Base-by-base conservation (phyloP, 1,139 yeast species). In the Meyerozyma athensensis region DNA sequence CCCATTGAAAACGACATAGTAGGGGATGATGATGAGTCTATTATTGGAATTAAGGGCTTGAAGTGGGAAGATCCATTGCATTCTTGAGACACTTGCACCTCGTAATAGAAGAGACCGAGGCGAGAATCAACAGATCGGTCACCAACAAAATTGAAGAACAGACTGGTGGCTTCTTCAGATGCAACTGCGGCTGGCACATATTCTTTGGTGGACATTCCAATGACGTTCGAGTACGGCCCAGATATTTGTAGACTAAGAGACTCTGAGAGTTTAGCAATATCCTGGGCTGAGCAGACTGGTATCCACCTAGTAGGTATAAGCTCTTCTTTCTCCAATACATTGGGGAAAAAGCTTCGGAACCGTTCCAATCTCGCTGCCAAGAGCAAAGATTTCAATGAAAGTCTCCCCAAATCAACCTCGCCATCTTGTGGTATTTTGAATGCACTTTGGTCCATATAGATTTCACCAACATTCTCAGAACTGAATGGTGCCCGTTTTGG, bases 361-460 rank as follows among this genome's bases (percentile, higher is more conserved):
- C 36, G 35, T 37, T 55, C 55, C 16, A 47, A 38, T 30, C 53
- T 55, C 7, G 59, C 52, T 14, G 52, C 37, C 7, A 45, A 26
- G 19, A 65, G 46, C 35, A 65, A 50, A 12, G 62, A 61, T 37
- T 54, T 56, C 30, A 65, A 48, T 3, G 61, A 39, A 38, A 28
- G 20, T 18, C 10, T 28, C 6, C 32, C 32, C 12, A 17, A 28
- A 12, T 28, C 32, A 4, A 17, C 32, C 8, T 28, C 32, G 12
- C 18, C 19, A 4, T 17, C 20, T 40, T 63, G 57, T 10, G 50
- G 46, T 38, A 24, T 19, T 19, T 24, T 22, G 31, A 35, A 21
- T 34, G 39, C 2, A 48, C 34, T 14, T 42, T 39, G 32, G 6
- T 34, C 41, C 23, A 54, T 45, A 17, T 43, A 43, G 17, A 56